Base-by-base conservation (phyloP, 805 yeast species). In the Lipomyces yamadae region DNA sequence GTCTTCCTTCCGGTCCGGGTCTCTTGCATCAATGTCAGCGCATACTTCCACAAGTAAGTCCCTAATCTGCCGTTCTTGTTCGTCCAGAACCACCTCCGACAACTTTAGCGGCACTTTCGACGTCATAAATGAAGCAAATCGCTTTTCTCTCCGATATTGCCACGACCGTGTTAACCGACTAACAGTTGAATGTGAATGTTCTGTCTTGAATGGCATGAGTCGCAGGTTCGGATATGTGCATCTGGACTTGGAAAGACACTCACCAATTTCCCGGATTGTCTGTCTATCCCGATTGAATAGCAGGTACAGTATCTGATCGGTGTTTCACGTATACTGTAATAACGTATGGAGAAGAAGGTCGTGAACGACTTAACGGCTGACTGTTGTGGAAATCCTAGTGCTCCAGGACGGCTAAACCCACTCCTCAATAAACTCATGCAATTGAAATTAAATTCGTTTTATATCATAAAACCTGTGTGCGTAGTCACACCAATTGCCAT, bases 41-140 rank as follows among this genome's bases (percentile, higher is more conserved):
- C 66, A 29, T 11, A 66, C 79, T 32, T 72, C 65, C 13, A 77
- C 76, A 50, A 80, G 72, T 32, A 78, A 67, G 15, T 63, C 57
- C 32, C 77, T 61, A 54, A 80, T 69, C 53, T 70, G 70, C 34
- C 66, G 69, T 66, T 79, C 82, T 1, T 73, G 70, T 4, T 69
- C 48, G 50, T 55, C 59, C 2, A 65, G 48, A 15, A 52, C 32
- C n/a, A 52, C n/a, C 18, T 3, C n/a, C 24, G 48, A 42, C 29
- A 42, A n/a, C 24, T 42, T 15, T 24, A 42, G 24, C 48, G 48
- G 48, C 15, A 42, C 15, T 15, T 42, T 15, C 24, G 48, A 42
- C 48, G n/a, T 42, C 48, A 5, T 24, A 6, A 15, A n/a, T 5
- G 48, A n/a, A 5, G 24, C 18, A 5, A 42, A 42, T 42, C 48